A percentile compares a stretch with the other conserved stretches of the same genome.
phyloP scores from a whole-genome alignment of 2,329 filamentous ascomycete genomes.

The Penicillium sp. region DNA sequence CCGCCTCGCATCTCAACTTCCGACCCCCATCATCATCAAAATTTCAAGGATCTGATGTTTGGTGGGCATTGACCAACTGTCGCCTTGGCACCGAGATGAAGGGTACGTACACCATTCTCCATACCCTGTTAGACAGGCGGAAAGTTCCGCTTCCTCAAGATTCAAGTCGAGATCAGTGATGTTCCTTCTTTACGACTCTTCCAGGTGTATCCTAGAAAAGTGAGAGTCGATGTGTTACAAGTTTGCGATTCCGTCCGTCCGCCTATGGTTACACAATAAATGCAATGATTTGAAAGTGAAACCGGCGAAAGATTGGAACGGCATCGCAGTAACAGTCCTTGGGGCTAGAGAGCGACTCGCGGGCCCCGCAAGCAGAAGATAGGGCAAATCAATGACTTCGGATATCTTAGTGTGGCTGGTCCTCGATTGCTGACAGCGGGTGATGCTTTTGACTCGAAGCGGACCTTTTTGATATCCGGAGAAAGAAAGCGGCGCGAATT shows the following conservation, averaged over 20 bases:
- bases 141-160: neutral
- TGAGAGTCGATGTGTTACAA: conserved; percentile 3
- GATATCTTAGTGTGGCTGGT: neutral
- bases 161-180: neutral
- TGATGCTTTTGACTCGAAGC: conserved; percentile 2
- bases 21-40: conserved; percentile 10
- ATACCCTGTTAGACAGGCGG: conserved; percentile 10
- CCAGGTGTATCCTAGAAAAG: neutral
- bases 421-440: conserved; percentile 3
- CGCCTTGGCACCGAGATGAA: conserved; percentile 9
- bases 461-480: conserved; percentile 1
- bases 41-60: neutral
- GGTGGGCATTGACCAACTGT: conserved; percentile 3
- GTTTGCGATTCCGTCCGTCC: neutral
- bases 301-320: neutral
- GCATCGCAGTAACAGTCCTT: too few species aligned
- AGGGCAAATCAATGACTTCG: neutral
- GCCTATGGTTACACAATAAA: conserved; percentile 8
- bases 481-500: conserved; percentile 3
- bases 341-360: too few species aligned
- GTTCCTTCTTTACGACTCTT: neutral
- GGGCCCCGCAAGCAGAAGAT: neutral
- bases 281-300: neutral
- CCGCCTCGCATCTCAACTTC: conserved; percentile 17
- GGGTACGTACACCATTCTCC: conserved; percentile 11